These are phyloP conservation scores for Stephania cephalantha DNA, from an alignment of 164 flowering plant genomes.

Conservation along the genomic window DNA sequence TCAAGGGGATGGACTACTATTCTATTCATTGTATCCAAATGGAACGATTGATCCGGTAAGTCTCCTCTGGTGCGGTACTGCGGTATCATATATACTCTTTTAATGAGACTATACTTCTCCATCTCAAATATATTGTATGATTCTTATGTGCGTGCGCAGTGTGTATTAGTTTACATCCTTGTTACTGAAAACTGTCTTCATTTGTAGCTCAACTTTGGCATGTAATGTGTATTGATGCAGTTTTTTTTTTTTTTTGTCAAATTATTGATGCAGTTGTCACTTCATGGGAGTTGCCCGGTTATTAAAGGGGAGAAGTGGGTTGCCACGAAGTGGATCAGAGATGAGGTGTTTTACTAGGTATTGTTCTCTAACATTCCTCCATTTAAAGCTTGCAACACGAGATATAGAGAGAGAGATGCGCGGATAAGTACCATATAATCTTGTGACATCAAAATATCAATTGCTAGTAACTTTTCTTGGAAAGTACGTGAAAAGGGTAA, in stretches of 20 bases:
- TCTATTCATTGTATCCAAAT: constrained; percentile 77
- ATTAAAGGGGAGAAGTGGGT: constrained; percentile 94
- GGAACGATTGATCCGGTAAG: constrained; percentile 81
- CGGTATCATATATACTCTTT: too few species aligned
- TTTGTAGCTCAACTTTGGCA: neutral
- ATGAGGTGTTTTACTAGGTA: constrained; percentile 38
- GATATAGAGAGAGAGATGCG: too few species aligned
- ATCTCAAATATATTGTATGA: neutral
- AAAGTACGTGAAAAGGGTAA: too few species aligned
- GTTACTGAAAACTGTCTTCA: too few species aligned
- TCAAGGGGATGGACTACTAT: constrained; percentile 81
- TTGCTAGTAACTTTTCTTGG: too few species aligned
- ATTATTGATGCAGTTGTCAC: constrained; percentile 54
- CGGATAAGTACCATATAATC: too few species aligned
- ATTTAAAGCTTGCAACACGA: too few species aligned
- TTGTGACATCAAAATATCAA: too few species aligned
- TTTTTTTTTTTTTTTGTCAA: neutral
- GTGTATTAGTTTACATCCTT: too few species aligned
- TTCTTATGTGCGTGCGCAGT: too few species aligned
- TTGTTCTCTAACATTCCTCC: neutral
- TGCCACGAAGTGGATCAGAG: constrained; percentile 92
- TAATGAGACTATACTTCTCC: too few species aligned
- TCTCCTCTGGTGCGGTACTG: neutral
- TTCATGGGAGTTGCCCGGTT: constrained; percentile 97
- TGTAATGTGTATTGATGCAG: constrained; percentile 34